Percentiles rank a stretch among this genome's conserved stretches.
Conservation (phyloP, 2,329 filamentous ascomycete genomes). For the Meredithiella fracta region DNA sequence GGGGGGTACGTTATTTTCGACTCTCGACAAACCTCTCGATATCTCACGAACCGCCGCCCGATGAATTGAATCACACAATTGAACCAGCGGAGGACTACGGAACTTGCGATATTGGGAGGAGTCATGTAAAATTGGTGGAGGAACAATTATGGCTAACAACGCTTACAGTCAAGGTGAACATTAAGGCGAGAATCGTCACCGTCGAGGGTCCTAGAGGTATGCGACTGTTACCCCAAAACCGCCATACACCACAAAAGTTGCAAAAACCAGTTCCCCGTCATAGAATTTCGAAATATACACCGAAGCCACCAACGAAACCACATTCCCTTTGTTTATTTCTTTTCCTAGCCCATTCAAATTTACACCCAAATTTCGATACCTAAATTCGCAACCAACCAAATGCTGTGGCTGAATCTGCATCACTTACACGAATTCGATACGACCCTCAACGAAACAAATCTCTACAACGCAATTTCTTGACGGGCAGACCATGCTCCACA, state of each 20-base stretch:
- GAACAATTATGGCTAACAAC: conserved; percentile 3
- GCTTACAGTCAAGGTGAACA: conserved; percentile 76
- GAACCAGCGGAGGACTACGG: background rate
- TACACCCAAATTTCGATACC: no score
- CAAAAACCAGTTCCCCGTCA: background rate
- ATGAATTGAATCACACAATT: background rate
- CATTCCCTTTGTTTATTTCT: no score
- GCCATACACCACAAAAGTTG: background rate
- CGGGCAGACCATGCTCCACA: background rate
- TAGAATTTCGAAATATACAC: background rate
- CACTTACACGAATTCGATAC: no score
- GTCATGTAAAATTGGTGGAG: conserved; percentile 7
- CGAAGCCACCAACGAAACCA: background rate
- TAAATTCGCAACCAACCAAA: no score
- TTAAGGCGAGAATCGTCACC: conserved; percentile 92
- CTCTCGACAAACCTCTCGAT: conserved; percentile 1
- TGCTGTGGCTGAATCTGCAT: no score
- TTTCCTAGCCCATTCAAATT: no score
- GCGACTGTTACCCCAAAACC: conserved; percentile 18
- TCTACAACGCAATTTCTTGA: no score
- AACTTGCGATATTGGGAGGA: conserved; percentile 2
- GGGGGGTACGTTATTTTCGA: conserved; percentile 56
- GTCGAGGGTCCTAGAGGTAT: conserved; percentile 91
- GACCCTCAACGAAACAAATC: no score
- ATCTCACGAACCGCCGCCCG: conserved; percentile 2